Evolutionary conservation across 1,284 basidiomycete genomes (phyloP).

Genomic region (Moniliophthora roreri): DNA sequence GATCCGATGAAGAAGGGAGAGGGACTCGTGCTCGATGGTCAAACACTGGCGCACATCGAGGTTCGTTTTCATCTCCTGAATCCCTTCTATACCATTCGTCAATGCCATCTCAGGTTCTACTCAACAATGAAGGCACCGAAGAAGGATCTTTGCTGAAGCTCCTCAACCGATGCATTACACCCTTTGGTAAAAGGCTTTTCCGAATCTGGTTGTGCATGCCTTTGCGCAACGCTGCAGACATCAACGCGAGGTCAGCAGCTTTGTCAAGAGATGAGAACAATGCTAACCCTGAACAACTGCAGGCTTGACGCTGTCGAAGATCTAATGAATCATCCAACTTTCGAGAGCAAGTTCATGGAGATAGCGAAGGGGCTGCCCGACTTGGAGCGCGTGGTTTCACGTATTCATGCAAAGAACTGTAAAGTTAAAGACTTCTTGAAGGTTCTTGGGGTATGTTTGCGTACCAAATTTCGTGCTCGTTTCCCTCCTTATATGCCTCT

Average conservation of each 20-base stretch:
- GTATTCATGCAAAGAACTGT: slow-evolving; percentile 90
- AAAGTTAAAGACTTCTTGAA: slow-evolving; percentile 84
- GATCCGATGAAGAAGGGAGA: slow-evolving; percentile 89
- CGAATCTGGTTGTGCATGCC: slow-evolving; percentile 94
- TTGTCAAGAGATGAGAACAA: background rate
- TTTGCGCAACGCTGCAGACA: slow-evolving; percentile 74
- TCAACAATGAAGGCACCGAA: slow-evolving; percentile 89
- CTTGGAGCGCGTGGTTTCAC: slow-evolving; percentile 89
- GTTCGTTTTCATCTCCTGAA: slow-evolving; percentile 36
- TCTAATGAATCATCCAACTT: slow-evolving; percentile 75
- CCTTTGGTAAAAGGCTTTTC: slow-evolving; percentile 92
- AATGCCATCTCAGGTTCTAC: slow-evolving; percentile 55
- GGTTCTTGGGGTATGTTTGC: slow-evolving; percentile 74
- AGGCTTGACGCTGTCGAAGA: slow-evolving; percentile 93
- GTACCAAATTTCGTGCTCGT: slow-evolving; percentile 6
- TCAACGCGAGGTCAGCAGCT: slow-evolving; percentile 74
- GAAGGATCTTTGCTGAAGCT: slow-evolving; percentile 87
- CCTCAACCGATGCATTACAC: slow-evolving; percentile 83
- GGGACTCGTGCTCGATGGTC: slow-evolving; percentile 87
- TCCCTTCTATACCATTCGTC: background rate
- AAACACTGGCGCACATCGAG: slow-evolving; percentile 92
- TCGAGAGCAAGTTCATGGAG: slow-evolving; percentile 73
- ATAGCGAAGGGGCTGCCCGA: slow-evolving; percentile 85
- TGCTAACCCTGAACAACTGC: slow-evolving; percentile 14
- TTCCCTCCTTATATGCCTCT: background rate